Evolutionary conservation across 345 rosid species (phyloP).

Genomic region (Pugionium cornutum): DNA sequence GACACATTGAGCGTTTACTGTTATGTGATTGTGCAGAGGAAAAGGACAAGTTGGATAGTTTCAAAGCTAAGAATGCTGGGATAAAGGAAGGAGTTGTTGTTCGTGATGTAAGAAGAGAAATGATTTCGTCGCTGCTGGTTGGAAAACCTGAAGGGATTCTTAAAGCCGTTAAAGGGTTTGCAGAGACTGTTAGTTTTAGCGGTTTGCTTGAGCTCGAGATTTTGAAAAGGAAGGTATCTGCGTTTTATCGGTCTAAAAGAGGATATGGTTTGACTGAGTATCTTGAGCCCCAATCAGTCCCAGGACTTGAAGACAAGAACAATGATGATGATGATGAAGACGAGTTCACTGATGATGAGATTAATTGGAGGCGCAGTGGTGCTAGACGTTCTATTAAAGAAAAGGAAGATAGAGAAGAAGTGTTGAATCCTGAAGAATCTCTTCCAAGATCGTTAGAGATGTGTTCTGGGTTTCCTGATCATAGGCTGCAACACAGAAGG

Average conservation of each 20-base stretch:
- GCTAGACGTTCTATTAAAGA: constrained; percentile 33
- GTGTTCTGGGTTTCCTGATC: constrained; percentile 46
- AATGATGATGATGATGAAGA: constrained; percentile 41
- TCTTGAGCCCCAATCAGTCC: constrained; percentile 55
- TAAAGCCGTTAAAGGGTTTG: constrained; percentile 48
- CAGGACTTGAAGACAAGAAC: constrained; percentile 67
- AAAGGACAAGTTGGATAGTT: constrained; percentile 40
- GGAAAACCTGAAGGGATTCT: constrained; percentile 54
- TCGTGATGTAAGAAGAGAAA: constrained; percentile 56
- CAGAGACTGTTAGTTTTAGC: constrained; percentile 39
- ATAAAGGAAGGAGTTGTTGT: constrained; percentile 66
- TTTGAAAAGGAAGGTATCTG: constrained; percentile 66
- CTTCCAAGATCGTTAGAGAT: constrained; percentile 35
- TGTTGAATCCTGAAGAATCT: constrained; percentile 35
- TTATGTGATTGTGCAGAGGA: constrained; percentile 57
- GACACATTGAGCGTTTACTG: constrained; percentile 57
- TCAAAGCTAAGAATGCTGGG: constrained; percentile 62
- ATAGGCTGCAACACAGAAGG: constrained; percentile 48
- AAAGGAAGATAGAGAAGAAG: constrained; percentile 38
- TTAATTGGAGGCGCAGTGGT: constrained; percentile 11
- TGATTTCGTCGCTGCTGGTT: constrained; percentile 46
- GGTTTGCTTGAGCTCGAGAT: constrained; percentile 53
- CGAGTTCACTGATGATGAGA: constrained; percentile 8
- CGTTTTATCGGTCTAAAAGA: constrained; percentile 62
- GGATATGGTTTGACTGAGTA: constrained; percentile 46